Base-by-base conservation (phyloP, 805 yeast species). In the Clavispora asparagi region DNA sequence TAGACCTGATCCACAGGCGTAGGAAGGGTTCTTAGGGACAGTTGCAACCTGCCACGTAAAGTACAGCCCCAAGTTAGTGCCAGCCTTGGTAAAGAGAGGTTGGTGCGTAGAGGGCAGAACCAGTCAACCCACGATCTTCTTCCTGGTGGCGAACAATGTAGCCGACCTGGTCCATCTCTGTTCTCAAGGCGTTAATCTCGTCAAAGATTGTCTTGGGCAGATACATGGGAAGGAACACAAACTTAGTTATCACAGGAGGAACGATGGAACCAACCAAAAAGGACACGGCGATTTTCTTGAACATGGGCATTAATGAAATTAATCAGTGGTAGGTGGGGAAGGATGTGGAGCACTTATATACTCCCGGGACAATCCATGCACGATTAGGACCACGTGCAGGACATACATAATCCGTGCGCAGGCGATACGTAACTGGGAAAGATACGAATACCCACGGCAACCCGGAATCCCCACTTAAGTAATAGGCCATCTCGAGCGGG, bases 71-170 rank as follows among this genome's bases (percentile, higher is more conserved):
- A 11, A 10, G 16, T 33, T 14, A 52, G 42, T 51, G 55, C 19
- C 55, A 42, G 2, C 57, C 60, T 40, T 61, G 64, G 43, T 52
- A 60, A 42, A 56, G 58, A 11, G 55, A 55, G 10, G 51, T 56
- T 10, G 71, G 73, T 13, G 51, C 55, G 44, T 64, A 67, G 19
- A 62, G 43, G 11, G 63, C 68, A 3, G 60, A 64, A 19, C 53
- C 62, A 26, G 52, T 51, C 23, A 57, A 49, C 12, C 72, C 72
- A 39, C 46, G 53, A 9, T 52, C 50, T 44, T 68, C 68, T 42
- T 68, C 67, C 42, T 65, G 37, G 39, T 50, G 53, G 25, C 71
- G 55, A 4, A 68, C 62, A 12, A 64, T 56, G 71, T 71, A 67
- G 8, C 71, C 72, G 10, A 67, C 53, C 41, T 53, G 54, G 43